phyloP scores from a whole-genome alignment of 352 stramenopile genomes.

The Phytophthora pseudosyringae region DNA sequence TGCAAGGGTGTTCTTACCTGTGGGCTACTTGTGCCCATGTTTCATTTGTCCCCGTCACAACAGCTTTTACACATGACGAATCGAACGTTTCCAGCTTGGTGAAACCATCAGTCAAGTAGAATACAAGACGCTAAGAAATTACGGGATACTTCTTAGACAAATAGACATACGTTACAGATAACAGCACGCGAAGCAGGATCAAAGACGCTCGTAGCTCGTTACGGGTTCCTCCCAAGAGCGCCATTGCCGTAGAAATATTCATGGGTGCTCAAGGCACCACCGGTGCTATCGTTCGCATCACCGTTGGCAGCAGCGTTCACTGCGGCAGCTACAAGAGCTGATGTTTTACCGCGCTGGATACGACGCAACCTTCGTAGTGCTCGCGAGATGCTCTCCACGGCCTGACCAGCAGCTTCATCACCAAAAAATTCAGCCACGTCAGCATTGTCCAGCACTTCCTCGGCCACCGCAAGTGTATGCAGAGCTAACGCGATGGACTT shows the following conservation, averaged over 20 bases:
- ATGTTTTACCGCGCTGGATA: slow-evolving; percentile 53
- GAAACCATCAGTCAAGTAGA: too few relatives aligned
- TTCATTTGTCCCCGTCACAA: too few relatives aligned
- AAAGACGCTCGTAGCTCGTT: neutral
- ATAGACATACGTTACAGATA: neutral
- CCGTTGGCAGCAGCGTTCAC: slow-evolving; percentile 20
- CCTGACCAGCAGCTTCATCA: slow-evolving; percentile 27
- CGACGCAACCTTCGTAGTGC: slow-evolving; percentile 41
- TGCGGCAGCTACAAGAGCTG: slow-evolving; percentile 34
- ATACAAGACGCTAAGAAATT: neutral
- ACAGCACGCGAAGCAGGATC: neutral
- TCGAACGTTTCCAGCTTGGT: too few relatives aligned
- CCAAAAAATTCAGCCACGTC: slow-evolving; percentile 48
- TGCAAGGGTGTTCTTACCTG: neutral
- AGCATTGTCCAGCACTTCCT: slow-evolving; percentile 50
- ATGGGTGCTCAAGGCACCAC: slow-evolving; percentile 26
- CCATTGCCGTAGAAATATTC: slow-evolving; percentile 46
- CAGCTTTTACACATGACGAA: too few relatives aligned
- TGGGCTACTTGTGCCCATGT: neutral
- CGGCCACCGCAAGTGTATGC: slow-evolving; percentile 40
- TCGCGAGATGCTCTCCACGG: slow-evolving; percentile 31
- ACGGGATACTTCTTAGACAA: neutral
- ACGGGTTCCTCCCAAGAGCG: slow-evolving; percentile 14
- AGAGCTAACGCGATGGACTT: slow-evolving; percentile 42
- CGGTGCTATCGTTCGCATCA: slow-evolving; percentile 16